Base-by-base conservation (phyloP, 2,329 filamentous ascomycete species). In the Pseudogymnoascus sp. region DNA sequence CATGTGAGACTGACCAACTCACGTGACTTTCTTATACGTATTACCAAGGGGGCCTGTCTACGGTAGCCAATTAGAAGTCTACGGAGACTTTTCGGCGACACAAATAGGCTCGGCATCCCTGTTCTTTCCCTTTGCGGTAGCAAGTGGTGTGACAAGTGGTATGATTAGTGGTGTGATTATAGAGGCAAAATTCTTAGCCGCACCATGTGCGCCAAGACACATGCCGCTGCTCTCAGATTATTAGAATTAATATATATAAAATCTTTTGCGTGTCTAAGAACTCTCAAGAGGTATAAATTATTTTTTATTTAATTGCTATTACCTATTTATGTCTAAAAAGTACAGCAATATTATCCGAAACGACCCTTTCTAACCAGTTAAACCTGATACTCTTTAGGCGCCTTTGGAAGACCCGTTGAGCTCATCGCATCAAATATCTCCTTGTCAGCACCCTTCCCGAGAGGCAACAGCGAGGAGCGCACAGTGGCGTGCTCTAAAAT, bases 401-500 rank as follows among this genome's bases (percentile, higher is more conserved):
- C 62, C 59, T 58, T 42, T n/a, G 62, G 59, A 48, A 63, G 45
- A 3, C 62, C 59, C 6, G 62, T 63, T 21, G 59, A 61, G 33
- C 21, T 45, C 62, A 63, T 63, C 13, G 59, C 62, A 48, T 63
- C 39, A 45, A n/a, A 48, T 29, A 48, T 48, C 13, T 48, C 42
- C 42, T 48, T 48, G 25, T 61, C 62, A 5, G 62, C 62, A 21
- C 62, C 62, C 59, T 63, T 63, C 27, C 48, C 62, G 12, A 63
- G n/a, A 29, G 42, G 42, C 42, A 48, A n/a, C 7, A 48, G 42
- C 12, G 42, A 48, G 5, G 78, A 79, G n/a, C 79, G 71, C 2
- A 81, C 78, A 2, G 78, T 81, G 9, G 79, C 78, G 59, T 82
- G 78, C 10, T 74, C 71, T 10, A 81, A 64, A 35, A 81, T 80